These are phyloP conservation scores for Juncus effusus DNA, from an alignment of 176 grass and related monocot genomes.

Conservation along the genomic window DNA sequence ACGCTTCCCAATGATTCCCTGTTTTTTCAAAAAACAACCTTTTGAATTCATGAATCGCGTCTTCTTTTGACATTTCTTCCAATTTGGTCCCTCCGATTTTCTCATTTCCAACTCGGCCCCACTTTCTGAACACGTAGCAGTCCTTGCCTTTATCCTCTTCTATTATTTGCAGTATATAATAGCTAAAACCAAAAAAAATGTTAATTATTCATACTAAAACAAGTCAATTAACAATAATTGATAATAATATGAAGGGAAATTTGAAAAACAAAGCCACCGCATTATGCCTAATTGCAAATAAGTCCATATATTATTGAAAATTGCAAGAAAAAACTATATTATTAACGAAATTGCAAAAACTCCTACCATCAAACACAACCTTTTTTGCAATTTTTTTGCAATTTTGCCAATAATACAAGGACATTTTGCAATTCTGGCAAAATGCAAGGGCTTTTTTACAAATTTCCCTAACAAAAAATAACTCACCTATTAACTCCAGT, in stretches of 20 bases:
- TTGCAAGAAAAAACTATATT: too few relatives aligned
- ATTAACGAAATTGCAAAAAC: too few relatives aligned
- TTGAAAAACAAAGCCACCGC: too few relatives aligned
- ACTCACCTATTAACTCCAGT: constrained; percentile 80
- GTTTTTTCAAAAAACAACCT: constrained; percentile 96
- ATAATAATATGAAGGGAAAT: too few relatives aligned
- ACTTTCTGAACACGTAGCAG: constrained; percentile 89
- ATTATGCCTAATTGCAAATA: too few relatives aligned
- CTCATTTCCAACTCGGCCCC: constrained; percentile 86
- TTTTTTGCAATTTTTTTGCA: too few relatives aligned
- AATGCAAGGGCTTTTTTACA: neutral
- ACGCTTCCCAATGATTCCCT: constrained; percentile 90
- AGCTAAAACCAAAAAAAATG: constrained; percentile 35
- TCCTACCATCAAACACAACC: too few relatives aligned
- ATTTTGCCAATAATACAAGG: too few relatives aligned
- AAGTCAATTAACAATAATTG: too few relatives aligned
- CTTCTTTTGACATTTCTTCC: constrained; percentile 75
- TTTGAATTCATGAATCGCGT: constrained; percentile 87
- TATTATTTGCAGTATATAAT: constrained; percentile 92
- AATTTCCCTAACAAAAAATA: constrained; percentile 7
- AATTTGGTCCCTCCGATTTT: constrained; percentile 78
- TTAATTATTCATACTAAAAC: neutral
- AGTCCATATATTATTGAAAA: too few relatives aligned
- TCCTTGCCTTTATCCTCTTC: constrained; percentile 79
- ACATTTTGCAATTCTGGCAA: neutral